Base-by-base conservation (phyloP, 768 basidiomycete species). In the Suillus subaureus region DNA sequence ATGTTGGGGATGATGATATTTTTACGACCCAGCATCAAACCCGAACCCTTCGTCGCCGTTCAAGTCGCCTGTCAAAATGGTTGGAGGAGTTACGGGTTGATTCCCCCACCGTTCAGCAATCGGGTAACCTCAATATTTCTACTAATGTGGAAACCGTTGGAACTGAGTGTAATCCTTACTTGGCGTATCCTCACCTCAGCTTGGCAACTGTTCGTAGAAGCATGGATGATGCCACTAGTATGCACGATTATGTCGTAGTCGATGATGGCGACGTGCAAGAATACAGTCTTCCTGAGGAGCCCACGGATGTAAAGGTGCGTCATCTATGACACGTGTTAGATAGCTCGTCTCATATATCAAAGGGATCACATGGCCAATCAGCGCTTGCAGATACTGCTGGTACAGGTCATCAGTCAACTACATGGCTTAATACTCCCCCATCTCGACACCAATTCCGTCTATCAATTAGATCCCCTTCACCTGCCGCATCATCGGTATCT, bases 41-140 rank as follows among this genome's bases (percentile, higher is more conserved):
- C 0, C 51, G 45, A n/a, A 63, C 66, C 11, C 68, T 79, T 66
- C 75, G 73, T 21, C 79, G 77, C 23, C 77, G 78, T 43, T 77
- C 80, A 18, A 80, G 79, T 67, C 81, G 74, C 61, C 69, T 83
- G 47, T 79, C 81, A 43, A 78, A 73, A n/a, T 84, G 83, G 83
- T 75, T 84, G 21, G 73, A 70, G 3, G 83, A 84, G 26, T 78
- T 82, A 61, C 79, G 78, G 62, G 60, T 70, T 31, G 72, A 68
- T 43, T 66, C 70, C 12, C 60, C 68, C 18, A 66, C 70, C 54
- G 54, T 67, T 43, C 63, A 68, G n/a, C 55, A 23, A 11, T 49
- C 49, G 11, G 71, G 70, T 39, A 60, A 68, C 43, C 61, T 68
- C 35, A 68, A 70, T 65, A 64, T 71, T 43, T 68, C 67, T 12